phyloP scores from a whole-genome alignment of 352 stramenopile genomes.

The Pythium plurisporium region DNA sequence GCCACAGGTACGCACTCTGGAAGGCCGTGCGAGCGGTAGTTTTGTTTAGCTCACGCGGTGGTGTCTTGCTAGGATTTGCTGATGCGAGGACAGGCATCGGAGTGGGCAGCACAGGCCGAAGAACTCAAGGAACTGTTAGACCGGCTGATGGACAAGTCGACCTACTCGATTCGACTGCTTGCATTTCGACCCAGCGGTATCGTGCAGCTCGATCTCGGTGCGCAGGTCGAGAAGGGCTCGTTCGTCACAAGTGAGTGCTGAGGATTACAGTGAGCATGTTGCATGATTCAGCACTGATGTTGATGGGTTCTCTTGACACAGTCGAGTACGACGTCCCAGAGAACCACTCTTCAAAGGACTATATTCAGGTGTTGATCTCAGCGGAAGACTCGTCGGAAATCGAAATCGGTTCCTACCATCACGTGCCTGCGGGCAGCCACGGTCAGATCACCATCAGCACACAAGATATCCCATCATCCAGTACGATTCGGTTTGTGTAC shows the following conservation, averaged over 20 bases:
- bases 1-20: conserved; percentile 58
- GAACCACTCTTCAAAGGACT: conserved; percentile 81
- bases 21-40: too few relatives aligned
- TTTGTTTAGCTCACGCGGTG: too few relatives aligned
- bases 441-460: conserved; percentile 78
- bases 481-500: conserved; percentile 81
- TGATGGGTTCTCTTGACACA: conserved; percentile 16
- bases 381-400: conserved; percentile 68
- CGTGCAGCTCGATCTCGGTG: conserved; percentile 77
- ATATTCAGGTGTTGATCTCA: conserved; percentile 81
- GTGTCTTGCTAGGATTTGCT: conserved; percentile 76
- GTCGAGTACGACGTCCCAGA: conserved; percentile 79
- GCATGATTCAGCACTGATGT: background rate
- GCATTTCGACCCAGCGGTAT: conserved; percentile 80
- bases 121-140: conserved; percentile 73
- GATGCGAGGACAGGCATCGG: conserved; percentile 56
- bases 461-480: conserved; percentile 56
- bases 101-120: conserved; percentile 63
- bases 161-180: conserved; percentile 69
- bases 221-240: conserved; percentile 79
- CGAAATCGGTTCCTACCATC: conserved; percentile 74
- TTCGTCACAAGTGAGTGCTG: conserved; percentile 64
- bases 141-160: conserved; percentile 53
- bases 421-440: conserved; percentile 52
- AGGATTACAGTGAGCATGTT: background rate